phyloP scores from a whole-genome alignment of 306 rosid species.

The Citrullus amarus region DNA sequence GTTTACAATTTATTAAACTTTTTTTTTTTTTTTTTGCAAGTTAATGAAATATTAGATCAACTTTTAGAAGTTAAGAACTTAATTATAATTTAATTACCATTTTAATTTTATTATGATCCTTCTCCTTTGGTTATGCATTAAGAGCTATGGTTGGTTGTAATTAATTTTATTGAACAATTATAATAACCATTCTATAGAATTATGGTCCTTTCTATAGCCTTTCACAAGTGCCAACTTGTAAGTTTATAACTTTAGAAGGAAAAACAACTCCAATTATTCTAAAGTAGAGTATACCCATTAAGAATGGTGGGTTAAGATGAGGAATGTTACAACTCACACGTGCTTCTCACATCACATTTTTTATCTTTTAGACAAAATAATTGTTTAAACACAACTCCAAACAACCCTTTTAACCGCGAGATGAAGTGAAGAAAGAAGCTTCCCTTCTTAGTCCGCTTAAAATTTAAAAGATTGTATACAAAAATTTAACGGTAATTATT shows the following conservation, averaged over 20 bases:
- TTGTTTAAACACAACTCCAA: neutral
- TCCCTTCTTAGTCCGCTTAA: neutral
- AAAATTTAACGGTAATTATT: no score
- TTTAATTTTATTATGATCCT: neutral
- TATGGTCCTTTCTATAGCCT: neutral
- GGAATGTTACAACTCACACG: neutral
- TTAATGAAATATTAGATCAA: no score
- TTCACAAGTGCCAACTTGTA: neutral
- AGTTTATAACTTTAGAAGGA: neutral
- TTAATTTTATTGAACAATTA: neutral
- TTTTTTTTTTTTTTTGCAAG: no score
- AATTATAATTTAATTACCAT: no score
- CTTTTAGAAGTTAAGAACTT: no score
- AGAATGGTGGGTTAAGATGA: neutral
- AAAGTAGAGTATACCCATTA: neutral
- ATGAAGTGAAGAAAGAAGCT: no score
- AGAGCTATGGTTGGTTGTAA: neutral
- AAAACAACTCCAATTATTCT: neutral
- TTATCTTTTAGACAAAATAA: neutral
- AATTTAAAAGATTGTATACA: neutral
- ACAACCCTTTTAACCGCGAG: no score
- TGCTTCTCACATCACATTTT: neutral
- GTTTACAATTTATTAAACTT: no score
- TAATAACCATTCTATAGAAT: neutral
- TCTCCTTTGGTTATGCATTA: neutral